A percentile compares a stretch with the other conserved stretches of the same genome.
Evolutionary conservation across 495 filamentous ascomycete genomes (phyloP).

Genomic region (Penicillium canariense): DNA sequence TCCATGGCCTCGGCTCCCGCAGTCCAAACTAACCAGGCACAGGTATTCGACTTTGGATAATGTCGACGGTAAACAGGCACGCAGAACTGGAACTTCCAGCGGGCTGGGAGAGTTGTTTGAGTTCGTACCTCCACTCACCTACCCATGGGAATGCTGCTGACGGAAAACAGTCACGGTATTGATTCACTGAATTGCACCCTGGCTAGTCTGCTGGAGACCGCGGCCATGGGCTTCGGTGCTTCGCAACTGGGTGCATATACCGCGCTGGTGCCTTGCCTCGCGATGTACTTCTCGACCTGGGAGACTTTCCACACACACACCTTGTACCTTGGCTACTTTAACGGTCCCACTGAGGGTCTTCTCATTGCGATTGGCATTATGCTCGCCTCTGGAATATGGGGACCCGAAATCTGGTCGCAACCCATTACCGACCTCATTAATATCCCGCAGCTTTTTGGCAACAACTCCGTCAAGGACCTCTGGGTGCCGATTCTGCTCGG

Average conservation of each 20-base stretch:
- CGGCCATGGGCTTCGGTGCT: slow-evolving; percentile 84
- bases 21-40: background rate
- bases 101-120: slow-evolving; percentile 95
- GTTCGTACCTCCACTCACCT: slow-evolving; percentile 39
- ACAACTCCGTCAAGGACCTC: slow-evolving; percentile 72
- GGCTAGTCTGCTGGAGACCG: slow-evolving; percentile 81
- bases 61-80: slow-evolving; percentile 95
- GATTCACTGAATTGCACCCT: slow-evolving; percentile 97
- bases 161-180: slow-evolving; percentile 72
- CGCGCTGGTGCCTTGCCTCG: slow-evolving; percentile 82
- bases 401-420: slow-evolving; percentile 81
- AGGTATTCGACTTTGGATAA: slow-evolving; percentile 98
- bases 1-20: background rate
- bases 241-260: slow-evolving; percentile 84
- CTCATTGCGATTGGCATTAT: slow-evolving; percentile 84
- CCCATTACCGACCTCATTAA: slow-evolving; percentile 65
- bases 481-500: slow-evolving; percentile 77
- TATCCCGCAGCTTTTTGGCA: slow-evolving; percentile 56
- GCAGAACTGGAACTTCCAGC: slow-evolving; percentile 91
- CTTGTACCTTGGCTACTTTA: slow-evolving; percentile 93
- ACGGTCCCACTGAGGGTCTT: slow-evolving; percentile 94
- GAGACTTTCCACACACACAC: slow-evolving; percentile 99
- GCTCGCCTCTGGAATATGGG: slow-evolving; percentile 80
- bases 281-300: slow-evolving; percentile 99
- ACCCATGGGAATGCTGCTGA: slow-evolving; percentile 29